Evolutionary conservation across 139 green algal genomes (phyloP).

Genomic region (Pleodorina starrii): DNA sequence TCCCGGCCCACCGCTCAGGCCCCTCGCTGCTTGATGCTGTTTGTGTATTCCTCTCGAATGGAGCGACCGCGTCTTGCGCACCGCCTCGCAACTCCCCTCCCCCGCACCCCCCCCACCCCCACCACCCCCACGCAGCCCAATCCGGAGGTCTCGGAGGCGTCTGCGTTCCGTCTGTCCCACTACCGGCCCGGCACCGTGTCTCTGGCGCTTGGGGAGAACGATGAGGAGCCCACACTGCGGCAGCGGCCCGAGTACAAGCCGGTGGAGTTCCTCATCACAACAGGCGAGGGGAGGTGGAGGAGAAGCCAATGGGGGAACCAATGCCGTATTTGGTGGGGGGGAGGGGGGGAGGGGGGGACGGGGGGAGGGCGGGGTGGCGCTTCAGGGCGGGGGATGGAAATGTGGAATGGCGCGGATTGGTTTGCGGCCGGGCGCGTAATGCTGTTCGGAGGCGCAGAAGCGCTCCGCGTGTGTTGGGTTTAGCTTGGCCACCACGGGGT

Average conservation of each 20-base stretch:
- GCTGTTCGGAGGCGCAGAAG: no score
- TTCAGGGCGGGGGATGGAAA: no score
- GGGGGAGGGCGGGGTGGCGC: neutral
- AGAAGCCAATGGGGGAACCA: neutral
- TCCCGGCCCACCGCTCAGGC: no score
- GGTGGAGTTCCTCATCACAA: conserved; percentile 36
- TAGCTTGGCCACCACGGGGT: no score
- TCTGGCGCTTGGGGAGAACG: conserved; percentile 73
- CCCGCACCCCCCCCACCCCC: no score
- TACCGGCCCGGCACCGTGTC: conserved; percentile 74
- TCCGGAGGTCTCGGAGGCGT: conserved; percentile 58
- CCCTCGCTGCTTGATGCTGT: no score
- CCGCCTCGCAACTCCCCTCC: no score
- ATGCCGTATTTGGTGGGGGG: neutral
- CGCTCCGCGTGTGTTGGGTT: no score
- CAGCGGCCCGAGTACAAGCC: conserved; percentile 17
- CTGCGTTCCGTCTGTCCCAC: conserved; percentile 68
- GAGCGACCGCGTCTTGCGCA: no score
- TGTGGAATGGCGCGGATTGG: no score
- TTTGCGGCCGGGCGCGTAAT: no score
- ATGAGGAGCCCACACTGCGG: conserved; percentile 71
- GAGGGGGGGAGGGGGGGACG: neutral
- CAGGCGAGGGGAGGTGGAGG: neutral
- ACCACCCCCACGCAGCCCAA: conserved; percentile 56
- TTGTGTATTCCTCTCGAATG: no score